These are phyloP conservation scores for Ceratocystis smalleyi DNA, from an alignment of 2,329 filamentous ascomycete genomes.

Conservation along the genomic window DNA sequence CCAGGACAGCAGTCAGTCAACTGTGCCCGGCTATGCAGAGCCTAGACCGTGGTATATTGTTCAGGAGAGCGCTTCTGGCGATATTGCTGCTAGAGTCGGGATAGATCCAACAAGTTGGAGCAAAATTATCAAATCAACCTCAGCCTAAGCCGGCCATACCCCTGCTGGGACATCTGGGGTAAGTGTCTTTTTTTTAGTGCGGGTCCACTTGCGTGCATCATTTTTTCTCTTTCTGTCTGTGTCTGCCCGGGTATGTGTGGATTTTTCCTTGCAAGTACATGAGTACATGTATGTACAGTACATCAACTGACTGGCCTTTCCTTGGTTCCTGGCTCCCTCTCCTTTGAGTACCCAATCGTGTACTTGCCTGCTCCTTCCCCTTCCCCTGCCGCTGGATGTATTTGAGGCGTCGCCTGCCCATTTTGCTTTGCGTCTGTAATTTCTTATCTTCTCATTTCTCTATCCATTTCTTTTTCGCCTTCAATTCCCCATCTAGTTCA, in stretches of 20 bases:
- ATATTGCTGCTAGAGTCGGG: too few species aligned
- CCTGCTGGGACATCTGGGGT: constrained; percentile 12
- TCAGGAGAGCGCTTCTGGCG: too few species aligned
- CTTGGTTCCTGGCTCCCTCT: constrained; percentile 7
- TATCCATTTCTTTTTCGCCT: not conserved
- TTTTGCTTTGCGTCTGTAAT: constrained; percentile 3
- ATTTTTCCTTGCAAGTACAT: not conserved
- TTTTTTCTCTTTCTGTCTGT: not conserved
- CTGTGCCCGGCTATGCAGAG: too few species aligned
- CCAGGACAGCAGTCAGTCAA: not conserved
- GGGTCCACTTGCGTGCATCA: constrained; percentile 4
- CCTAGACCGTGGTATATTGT: too few species aligned
- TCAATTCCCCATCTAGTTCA: not conserved
- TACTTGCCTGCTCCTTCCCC: constrained; percentile 1
- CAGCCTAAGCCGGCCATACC: not conserved
- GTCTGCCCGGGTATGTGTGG: not conserved
- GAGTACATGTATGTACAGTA: not conserved
- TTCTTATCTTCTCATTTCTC: constrained; percentile 4
- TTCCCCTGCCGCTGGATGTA: not conserved
- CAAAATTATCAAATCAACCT: not conserved
- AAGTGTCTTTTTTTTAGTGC: constrained; percentile 15
- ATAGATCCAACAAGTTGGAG: not conserved
- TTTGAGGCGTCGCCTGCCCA: not conserved
- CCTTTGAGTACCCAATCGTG: not conserved
- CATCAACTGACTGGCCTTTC: constrained; percentile 4